Percentiles rank a stretch among this genome's conserved stretches.
These are phyloP conservation scores for Byssoonygena ceratinophila DNA, from an alignment of 2,329 filamentous ascomycete genomes.

Conservation along the genomic window DNA sequence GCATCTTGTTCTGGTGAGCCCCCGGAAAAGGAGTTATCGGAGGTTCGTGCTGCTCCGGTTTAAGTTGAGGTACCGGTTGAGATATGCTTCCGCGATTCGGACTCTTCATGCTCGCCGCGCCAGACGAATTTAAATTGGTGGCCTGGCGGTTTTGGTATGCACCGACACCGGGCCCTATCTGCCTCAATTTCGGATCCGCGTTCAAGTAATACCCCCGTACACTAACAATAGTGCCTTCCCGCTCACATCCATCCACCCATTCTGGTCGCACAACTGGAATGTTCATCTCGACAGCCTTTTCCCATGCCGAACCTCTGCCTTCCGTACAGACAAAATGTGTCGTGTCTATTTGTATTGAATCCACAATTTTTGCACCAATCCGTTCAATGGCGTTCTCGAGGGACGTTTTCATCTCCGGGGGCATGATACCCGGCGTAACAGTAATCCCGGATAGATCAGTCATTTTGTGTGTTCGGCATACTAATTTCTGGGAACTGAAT, in stretches of 20 bases:
- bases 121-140: slow-evolving; percentile 11
- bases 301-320: slow-evolving; percentile 79
- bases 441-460: slow-evolving; percentile 93
- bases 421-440: slow-evolving; percentile 80
- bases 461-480: slow-evolving; percentile 94
- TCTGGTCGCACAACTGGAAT: slow-evolving; percentile 94
- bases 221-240: slow-evolving; percentile 81
- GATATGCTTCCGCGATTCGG: slow-evolving; percentile 8
- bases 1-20: slow-evolving; percentile 13
- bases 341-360: slow-evolving; percentile 86
- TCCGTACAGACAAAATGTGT: slow-evolving; percentile 98
- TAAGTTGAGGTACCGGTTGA: slow-evolving; percentile 9
- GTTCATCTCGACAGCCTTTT: slow-evolving; percentile 95
- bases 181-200: slow-evolving; percentile 57
- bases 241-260: slow-evolving; percentile 95
- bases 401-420: slow-evolving; percentile 59
- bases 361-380: slow-evolving; percentile 85
- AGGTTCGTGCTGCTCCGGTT: slow-evolving; percentile 18
- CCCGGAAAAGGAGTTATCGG: slow-evolving; percentile 22
- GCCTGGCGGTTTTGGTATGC: slow-evolving; percentile 16
- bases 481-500: slow-evolving; percentile 69
- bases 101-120: background rate
- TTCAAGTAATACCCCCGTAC: slow-evolving; percentile 95
- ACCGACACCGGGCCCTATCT: slow-evolving; percentile 32
- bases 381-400: slow-evolving; percentile 67